A percentile compares a stretch with the other conserved stretches of the same genome.
Evolutionary conservation across 1,139 yeast species (phyloP).

Genomic region (Oligophagozyma castellii): DNA sequence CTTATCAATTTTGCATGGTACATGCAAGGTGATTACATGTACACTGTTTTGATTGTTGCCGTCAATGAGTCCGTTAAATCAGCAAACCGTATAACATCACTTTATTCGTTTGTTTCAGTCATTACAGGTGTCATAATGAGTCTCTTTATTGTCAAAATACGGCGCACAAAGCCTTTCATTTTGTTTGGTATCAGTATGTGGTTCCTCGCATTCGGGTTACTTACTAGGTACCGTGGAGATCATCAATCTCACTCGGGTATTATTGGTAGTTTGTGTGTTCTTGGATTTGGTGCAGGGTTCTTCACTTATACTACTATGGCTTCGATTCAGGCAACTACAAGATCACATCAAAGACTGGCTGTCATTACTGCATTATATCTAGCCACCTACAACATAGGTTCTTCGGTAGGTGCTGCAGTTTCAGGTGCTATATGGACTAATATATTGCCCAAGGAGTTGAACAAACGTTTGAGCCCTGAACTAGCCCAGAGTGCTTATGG

Average conservation of each 20-base stretch:
- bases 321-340: conserved; percentile 44
- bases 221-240: conserved; percentile 37
- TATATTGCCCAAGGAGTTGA: conserved; percentile 27
- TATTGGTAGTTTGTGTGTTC: conserved; percentile 46
- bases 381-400: conserved; percentile 41
- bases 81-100: conserved; percentile 48
- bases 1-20: conserved; percentile 45
- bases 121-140: conserved; percentile 47
- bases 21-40: conserved; percentile 56
- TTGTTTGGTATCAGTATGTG: conserved; percentile 40
- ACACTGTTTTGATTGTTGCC: conserved; percentile 46
- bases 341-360: conserved; percentile 42
- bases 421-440: conserved; percentile 53
- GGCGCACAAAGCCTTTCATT: conserved; percentile 46
- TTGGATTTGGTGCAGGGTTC: conserved; percentile 64
- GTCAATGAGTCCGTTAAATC: conserved; percentile 41
- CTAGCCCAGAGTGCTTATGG: conserved; percentile 30
- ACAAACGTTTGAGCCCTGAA: conserved; percentile 13
- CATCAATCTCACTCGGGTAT: conserved; percentile 36
- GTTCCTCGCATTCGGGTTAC: conserved; percentile 43
- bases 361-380: conserved; percentile 39
- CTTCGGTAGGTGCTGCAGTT: conserved; percentile 30
- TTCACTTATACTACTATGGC: conserved; percentile 55
- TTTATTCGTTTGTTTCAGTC: conserved; percentile 54
- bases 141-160: conserved; percentile 33